Evolutionary conservation across 2,329 filamentous ascomycete genomes (phyloP).

Genomic region (Nothophoma quercina): DNA sequence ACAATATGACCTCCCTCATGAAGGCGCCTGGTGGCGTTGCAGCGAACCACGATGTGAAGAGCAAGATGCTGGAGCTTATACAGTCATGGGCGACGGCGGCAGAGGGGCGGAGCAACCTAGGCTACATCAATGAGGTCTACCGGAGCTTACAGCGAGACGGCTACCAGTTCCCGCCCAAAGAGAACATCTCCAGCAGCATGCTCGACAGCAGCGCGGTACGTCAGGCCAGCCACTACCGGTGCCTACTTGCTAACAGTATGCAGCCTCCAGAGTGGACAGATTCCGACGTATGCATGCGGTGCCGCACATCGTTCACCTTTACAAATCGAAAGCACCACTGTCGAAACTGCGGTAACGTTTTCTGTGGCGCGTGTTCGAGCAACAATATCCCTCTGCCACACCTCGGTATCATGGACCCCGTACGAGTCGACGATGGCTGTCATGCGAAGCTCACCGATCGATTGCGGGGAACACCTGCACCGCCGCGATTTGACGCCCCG

Average conservation of each 20-base stretch:
- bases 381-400: slow-evolving; percentile 90
- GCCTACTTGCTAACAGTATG: slow-evolving; percentile 1
- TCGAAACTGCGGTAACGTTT: slow-evolving; percentile 96
- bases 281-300: slow-evolving; percentile 98
- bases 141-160: slow-evolving; percentile 81
- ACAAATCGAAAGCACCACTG: slow-evolving; percentile 99
- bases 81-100: slow-evolving; percentile 93
- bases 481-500: slow-evolving; percentile 57
- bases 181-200: slow-evolving; percentile 93
- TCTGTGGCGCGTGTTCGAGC: slow-evolving; percentile 92
- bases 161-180: slow-evolving; percentile 86
- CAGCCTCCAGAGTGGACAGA: slow-evolving; percentile 97
- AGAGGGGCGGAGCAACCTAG: slow-evolving; percentile 81
- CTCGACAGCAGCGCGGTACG: slow-evolving; percentile 92
- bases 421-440: slow-evolving; percentile 95
- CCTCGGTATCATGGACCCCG: slow-evolving; percentile 87
- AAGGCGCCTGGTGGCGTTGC: slow-evolving; percentile 77
- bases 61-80: slow-evolving; percentile 90
- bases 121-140: slow-evolving; percentile 90
- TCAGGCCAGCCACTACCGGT: slow-evolving; percentile 22
- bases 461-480: slow-evolving; percentile 54
- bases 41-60: slow-evolving; percentile 83
- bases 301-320: slow-evolving; percentile 92
- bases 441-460: slow-evolving; percentile 88
- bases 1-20: slow-evolving; percentile 89